Percentiles rank a stretch among this genome's conserved stretches.
These are phyloP conservation scores for Diaporthe australafricana DNA, from an alignment of 2,329 filamentous ascomycete species.

Conservation along the genomic window DNA sequence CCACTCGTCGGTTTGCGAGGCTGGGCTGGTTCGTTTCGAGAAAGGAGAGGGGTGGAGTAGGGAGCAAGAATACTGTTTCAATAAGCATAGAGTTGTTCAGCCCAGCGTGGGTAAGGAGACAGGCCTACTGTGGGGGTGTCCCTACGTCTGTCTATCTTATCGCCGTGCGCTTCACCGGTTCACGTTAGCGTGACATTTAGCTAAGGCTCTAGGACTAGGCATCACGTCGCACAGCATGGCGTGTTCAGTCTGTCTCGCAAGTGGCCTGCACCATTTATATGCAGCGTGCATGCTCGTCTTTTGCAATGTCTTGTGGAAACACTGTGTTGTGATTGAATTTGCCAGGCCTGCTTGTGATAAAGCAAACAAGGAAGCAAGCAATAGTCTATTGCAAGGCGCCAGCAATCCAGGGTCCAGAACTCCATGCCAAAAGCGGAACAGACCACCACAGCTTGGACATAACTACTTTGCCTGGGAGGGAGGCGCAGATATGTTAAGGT, in stretches of 20 bases:
- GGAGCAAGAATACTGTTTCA: neutral
- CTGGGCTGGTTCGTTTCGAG: neutral
- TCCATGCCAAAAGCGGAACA: neutral
- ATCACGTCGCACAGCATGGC: neutral
- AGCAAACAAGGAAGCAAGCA: neutral
- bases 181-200: slow-evolving; percentile 20
- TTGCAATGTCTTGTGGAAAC: neutral
- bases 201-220: neutral
- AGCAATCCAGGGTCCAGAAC: neutral
- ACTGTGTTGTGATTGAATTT: neutral
- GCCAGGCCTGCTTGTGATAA: neutral
- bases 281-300: neutral
- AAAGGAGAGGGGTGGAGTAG: neutral
- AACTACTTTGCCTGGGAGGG: neutral
- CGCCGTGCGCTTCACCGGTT: slow-evolving; percentile 23
- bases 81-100: slow-evolving; percentile 11
- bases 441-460: neutral
- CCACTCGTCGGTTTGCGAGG: neutral
- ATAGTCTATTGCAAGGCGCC: neutral
- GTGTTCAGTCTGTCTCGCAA: too few relatives aligned
- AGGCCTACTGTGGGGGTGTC: slow-evolving; percentile 20
- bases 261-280: too few relatives aligned
- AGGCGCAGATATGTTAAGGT: slow-evolving; percentile 1
- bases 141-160: slow-evolving; percentile 24
- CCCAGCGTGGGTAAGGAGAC: slow-evolving; percentile 16